Evolutionary conservation across 257 asterid genomes (phyloP).

Genomic region (Plantago ovata): DNA sequence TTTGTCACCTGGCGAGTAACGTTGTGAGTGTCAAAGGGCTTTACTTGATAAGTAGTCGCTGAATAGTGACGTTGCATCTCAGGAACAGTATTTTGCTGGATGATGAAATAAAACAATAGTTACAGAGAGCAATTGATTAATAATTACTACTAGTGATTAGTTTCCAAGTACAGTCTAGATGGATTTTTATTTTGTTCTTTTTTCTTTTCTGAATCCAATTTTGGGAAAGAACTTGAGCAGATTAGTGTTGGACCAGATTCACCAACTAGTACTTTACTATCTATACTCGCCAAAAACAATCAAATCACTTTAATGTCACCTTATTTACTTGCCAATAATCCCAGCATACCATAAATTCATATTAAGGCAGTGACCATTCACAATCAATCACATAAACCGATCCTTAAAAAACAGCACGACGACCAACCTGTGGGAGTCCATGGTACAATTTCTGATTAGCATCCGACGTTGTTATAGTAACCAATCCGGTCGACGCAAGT

Average conservation of each 20-base stretch:
- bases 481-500: slow-evolving; percentile 60
- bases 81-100: slow-evolving; percentile 44
- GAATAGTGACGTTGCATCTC: slow-evolving; percentile 49
- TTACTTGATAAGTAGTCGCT: slow-evolving; percentile 32
- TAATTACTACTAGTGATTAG: not conserved
- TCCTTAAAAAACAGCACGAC: not conserved
- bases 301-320: too few relatives aligned
- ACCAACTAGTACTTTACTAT: too few relatives aligned
- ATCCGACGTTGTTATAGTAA: slow-evolving; percentile 45
- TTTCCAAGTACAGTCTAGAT: too few relatives aligned
- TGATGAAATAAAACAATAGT: not conserved
- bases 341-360: too few relatives aligned
- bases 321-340: too few relatives aligned
- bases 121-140: not conserved
- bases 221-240: too few relatives aligned
- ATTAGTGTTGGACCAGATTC: too few relatives aligned
- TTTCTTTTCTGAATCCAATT: too few relatives aligned
- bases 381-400: not conserved
- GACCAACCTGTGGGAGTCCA: slow-evolving; percentile 40
- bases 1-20: slow-evolving; percentile 17
- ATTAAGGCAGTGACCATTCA: too few relatives aligned
- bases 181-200: too few relatives aligned
- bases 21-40: slow-evolving; percentile 24
- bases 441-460: slow-evolving; percentile 29
- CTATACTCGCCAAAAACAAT: too few relatives aligned